Percentiles rank a stretch among this genome's conserved stretches.
Conservation (phyloP, 495 filamentous ascomycete genomes). For the Daldinia concentrica region DNA sequence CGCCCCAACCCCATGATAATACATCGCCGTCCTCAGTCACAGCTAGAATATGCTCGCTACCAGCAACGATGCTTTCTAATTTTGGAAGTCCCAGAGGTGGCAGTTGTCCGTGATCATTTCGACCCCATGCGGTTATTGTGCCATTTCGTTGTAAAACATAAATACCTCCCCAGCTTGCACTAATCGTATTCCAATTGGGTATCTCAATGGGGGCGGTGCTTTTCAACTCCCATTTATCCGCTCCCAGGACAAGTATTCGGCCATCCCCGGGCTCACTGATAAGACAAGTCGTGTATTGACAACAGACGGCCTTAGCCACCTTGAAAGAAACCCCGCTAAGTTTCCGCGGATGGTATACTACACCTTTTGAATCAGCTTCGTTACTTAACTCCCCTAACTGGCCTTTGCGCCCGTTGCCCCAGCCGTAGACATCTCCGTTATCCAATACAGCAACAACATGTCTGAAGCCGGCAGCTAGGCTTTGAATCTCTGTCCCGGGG, state of each 20-base stretch:
- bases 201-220: slow-evolving; percentile 52
- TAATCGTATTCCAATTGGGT: slow-evolving; percentile 66
- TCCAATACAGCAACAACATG: slow-evolving; percentile 78
- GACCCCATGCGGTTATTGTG: slow-evolving; percentile 71
- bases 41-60: slow-evolving; percentile 87
- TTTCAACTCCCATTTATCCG: slow-evolving; percentile 72
- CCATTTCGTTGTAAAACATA: slow-evolving; percentile 71
- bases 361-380: slow-evolving; percentile 29
- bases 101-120: slow-evolving; percentile 84
- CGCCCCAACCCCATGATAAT: slow-evolving; percentile 91
- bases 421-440: slow-evolving; percentile 83
- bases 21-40: slow-evolving; percentile 68
- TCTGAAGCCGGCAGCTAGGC: slow-evolving; percentile 75
- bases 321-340: slow-evolving; percentile 65
- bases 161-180: slow-evolving; percentile 83
- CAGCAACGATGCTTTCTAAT: slow-evolving; percentile 70
- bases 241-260: slow-evolving; percentile 69
- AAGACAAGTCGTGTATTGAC: slow-evolving; percentile 82
- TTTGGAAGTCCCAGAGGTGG: slow-evolving; percentile 64
- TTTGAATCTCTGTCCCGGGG: slow-evolving; percentile 55
- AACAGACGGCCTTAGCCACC: slow-evolving; percentile 73
- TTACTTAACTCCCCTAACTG: slow-evolving; percentile 70
- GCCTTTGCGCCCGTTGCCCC: slow-evolving; percentile 86
- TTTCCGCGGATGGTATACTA: slow-evolving; percentile 66
- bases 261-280: slow-evolving; percentile 63